phyloP scores from a whole-genome alignment of 2,329 filamentous ascomycete species.

The Stagonosporopsis chrysanthemi region DNA sequence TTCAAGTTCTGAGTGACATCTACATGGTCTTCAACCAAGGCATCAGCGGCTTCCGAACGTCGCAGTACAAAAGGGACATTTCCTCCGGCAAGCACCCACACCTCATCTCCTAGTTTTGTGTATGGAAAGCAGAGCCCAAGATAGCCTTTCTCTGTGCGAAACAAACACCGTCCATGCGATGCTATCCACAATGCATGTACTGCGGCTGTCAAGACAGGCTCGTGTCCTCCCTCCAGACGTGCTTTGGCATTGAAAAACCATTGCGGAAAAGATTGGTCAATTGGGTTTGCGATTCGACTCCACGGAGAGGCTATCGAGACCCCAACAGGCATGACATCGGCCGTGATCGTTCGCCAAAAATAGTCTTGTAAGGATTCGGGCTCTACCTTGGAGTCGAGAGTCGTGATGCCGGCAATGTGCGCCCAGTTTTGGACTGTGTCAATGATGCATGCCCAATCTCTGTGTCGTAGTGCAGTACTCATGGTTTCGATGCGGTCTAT shows the following conservation, averaged over 20 bases:
- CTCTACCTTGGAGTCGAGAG: no score
- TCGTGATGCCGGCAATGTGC: not conserved
- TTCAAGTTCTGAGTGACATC: not conserved
- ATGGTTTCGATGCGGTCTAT: not conserved
- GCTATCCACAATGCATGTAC: conserved; percentile 1
- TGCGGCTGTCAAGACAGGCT: not conserved
- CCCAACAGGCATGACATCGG: not conserved
- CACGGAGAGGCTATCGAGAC: not conserved
- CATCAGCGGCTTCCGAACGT: no score
- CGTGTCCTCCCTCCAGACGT: not conserved
- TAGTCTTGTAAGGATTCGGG: not conserved
- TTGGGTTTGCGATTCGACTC: not conserved
- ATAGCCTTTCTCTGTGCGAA: not conserved
- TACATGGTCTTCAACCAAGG: not conserved
- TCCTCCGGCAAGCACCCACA: conserved; percentile 9
- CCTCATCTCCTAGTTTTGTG: not conserved
- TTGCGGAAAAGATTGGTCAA: not conserved
- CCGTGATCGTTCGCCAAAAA: conserved; percentile 4
- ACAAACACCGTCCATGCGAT: not conserved
- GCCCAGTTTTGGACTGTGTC: not conserved
- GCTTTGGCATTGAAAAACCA: not conserved
- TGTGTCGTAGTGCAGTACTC: not conserved
- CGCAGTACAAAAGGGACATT: conserved; percentile 10
- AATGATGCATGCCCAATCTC: conserved; percentile 1
- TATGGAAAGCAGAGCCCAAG: conserved; percentile 8